Evolutionary conservation across 23 red algal species (phyloP).

Genomic region (Gracilaria caudata): DNA sequence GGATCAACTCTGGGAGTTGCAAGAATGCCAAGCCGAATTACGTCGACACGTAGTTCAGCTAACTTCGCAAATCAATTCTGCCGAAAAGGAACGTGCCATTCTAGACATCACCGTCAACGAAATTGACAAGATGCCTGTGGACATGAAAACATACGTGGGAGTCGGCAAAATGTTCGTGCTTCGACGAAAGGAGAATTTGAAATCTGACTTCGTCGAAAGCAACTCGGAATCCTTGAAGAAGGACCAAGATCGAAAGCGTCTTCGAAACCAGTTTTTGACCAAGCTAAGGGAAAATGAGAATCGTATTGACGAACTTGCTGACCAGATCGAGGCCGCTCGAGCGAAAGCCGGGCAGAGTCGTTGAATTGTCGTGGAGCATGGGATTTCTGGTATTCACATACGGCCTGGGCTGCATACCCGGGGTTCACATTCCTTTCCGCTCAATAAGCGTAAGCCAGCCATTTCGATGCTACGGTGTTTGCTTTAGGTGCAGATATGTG

Average conservation of each 20-base stretch:
- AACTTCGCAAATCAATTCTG: slow-evolving; percentile 49
- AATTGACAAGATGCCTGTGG: slow-evolving; percentile 50
- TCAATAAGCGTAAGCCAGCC: not conserved
- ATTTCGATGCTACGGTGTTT: not conserved
- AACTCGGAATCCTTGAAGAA: slow-evolving; percentile 42
- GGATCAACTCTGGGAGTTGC: slow-evolving; percentile 72
- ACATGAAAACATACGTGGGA: slow-evolving; percentile 33
- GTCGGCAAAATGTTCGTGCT: slow-evolving; percentile 74
- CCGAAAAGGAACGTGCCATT: slow-evolving; percentile 55
- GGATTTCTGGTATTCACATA: not conserved
- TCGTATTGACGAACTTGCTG: slow-evolving; percentile 60
- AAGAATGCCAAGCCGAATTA: slow-evolving; percentile 48
- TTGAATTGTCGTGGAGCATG: not conserved
- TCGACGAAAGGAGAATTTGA: slow-evolving; percentile 32
- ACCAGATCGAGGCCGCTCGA: slow-evolving; percentile 60
- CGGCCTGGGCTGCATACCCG: not conserved
- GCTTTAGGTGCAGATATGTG: no score
- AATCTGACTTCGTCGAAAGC: slow-evolving; percentile 20
- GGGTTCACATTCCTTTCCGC: not conserved
- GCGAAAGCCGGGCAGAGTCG: slow-evolving; percentile 27
- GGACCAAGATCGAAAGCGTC: slow-evolving; percentile 45
- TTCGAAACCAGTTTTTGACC: slow-evolving; percentile 63
- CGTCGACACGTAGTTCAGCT: slow-evolving; percentile 69
- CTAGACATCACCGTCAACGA: slow-evolving; percentile 62
- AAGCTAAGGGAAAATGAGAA: slow-evolving; percentile 62